phyloP scores from a whole-genome alignment of 495 filamentous ascomycete genomes.

The Hyaloscypha finlandica region DNA sequence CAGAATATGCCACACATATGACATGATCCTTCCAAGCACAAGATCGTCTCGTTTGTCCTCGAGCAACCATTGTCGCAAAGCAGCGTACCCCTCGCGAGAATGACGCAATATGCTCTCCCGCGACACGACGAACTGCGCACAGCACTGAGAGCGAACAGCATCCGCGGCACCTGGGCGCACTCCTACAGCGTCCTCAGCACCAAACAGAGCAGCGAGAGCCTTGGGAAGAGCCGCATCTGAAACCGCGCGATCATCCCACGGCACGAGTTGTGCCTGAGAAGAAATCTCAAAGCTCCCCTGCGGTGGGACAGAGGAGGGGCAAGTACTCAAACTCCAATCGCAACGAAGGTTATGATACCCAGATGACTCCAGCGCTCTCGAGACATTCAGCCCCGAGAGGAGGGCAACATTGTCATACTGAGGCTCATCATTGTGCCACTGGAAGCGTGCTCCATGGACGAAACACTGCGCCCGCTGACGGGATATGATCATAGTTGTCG shows the following conservation, averaged over 20 bases:
- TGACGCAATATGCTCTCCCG: conserved; percentile 56
- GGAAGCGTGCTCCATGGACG: conserved; percentile 43
- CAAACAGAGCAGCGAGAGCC: conserved; percentile 49
- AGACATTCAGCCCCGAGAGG: conserved; percentile 15
- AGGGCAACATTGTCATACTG: conserved; percentile 25
- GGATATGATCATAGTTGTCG: conserved; percentile 51
- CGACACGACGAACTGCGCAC: conserved; percentile 70
- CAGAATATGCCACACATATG: conserved; percentile 54
- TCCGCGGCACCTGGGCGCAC: conserved; percentile 2
- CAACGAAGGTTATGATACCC: conserved; percentile 44
- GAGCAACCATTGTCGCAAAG: conserved; percentile 69
- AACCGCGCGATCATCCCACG: conserved; percentile 41
- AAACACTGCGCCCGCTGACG: conserved; percentile 45
- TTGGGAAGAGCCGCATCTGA: conserved; percentile 46
- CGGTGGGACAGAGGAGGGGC: neutral
- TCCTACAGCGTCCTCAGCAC: neutral
- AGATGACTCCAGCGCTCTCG: neutral
- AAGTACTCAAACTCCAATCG: conserved; percentile 41
- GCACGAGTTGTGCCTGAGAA: conserved; percentile 53
- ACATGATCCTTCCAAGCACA: conserved; percentile 71
- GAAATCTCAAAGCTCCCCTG: conserved; percentile 32
- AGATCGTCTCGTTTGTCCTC: conserved; percentile 52
- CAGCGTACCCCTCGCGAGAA: conserved; percentile 60
- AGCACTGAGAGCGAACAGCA: conserved; percentile 49
- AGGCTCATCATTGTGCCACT: conserved; percentile 53